Percentiles rank a stretch among this genome's conserved stretches.
These are phyloP conservation scores for Polychytrium aggregatum DNA, from an alignment of 192 early-diverging fungal species.

Conservation along the genomic window DNA sequence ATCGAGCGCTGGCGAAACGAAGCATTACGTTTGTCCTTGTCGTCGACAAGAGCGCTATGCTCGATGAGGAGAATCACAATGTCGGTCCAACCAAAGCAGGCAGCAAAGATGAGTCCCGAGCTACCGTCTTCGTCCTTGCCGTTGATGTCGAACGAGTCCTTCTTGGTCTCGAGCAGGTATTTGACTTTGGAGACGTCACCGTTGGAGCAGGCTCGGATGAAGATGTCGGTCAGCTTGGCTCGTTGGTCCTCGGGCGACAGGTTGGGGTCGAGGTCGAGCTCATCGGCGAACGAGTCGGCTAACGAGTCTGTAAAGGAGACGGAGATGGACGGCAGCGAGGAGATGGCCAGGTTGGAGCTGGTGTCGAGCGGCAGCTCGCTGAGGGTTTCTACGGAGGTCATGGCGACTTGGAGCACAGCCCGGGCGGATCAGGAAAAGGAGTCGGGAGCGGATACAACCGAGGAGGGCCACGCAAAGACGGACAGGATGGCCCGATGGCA, in stretches of 20 bases:
- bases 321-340: neutral
- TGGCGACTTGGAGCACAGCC: too few species aligned
- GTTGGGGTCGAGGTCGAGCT: neutral
- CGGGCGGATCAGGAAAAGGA: too few species aligned
- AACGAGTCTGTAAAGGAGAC: neutral
- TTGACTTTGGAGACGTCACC: slow-evolving; percentile 56
- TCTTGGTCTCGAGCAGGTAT: slow-evolving; percentile 43
- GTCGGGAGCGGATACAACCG: too few species aligned
- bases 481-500: too few species aligned
- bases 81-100: slow-evolving; percentile 73
- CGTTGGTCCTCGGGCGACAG: neutral
- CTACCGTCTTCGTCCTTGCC: slow-evolving; percentile 75
- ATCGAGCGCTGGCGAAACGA: neutral
- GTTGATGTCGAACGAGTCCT: slow-evolving; percentile 62
- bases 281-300: neutral
- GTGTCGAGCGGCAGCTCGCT: too few species aligned
- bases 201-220: slow-evolving; percentile 49
- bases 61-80: slow-evolving; percentile 59
- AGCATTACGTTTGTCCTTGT: slow-evolving; percentile 61
- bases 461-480: too few species aligned
- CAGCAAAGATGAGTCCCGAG: slow-evolving; percentile 76
- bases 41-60: slow-evolving; percentile 63
- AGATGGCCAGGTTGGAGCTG: neutral
- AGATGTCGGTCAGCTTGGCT: neutral
- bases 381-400: too few species aligned